Percentiles rank a stretch among this genome's conserved stretches.
These are phyloP conservation scores for Tephrocybe sp. DNA, from an alignment of 768 basidiomycete species.

Conservation along the genomic window DNA sequence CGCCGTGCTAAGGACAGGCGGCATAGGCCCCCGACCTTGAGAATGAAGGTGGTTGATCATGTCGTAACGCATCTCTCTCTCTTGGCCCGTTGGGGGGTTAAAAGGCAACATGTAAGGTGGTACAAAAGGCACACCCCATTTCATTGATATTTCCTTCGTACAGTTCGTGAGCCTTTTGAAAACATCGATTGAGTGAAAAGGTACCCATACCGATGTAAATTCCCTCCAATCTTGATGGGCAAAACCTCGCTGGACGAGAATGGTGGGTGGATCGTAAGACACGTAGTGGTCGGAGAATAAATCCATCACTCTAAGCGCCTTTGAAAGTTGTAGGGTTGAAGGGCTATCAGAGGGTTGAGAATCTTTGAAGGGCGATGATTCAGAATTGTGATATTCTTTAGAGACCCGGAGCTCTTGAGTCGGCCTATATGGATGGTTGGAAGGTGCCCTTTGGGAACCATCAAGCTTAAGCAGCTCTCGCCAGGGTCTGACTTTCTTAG, in stretches of 20 bases:
- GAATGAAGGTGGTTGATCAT: too few relatives aligned
- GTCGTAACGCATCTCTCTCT: too few relatives aligned
- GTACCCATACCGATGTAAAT: slow-evolving; percentile 1
- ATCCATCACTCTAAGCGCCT: slow-evolving; percentile 1
- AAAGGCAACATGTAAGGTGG: too few relatives aligned
- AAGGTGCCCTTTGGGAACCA: too few relatives aligned
- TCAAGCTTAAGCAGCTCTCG: too few relatives aligned
- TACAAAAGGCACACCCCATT: neutral
- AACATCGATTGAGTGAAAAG: neutral
- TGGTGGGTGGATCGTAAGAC: neutral
- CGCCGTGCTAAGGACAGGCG: neutral
- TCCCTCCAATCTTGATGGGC: neutral
- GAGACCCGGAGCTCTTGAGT: too few relatives aligned
- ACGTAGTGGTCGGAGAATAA: neutral
- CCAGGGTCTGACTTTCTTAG: too few relatives aligned
- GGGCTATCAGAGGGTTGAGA: neutral
- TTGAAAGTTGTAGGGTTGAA: neutral
- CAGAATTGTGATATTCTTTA: too few relatives aligned
- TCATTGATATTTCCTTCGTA: neutral
- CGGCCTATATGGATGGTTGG: too few relatives aligned
- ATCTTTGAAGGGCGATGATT: neutral
- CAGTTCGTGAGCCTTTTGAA: neutral
- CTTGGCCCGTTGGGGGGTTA: too few relatives aligned
- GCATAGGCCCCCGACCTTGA: too few relatives aligned
- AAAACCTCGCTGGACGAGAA: slow-evolving; percentile 1